These are phyloP conservation scores for Verticillium nubilum DNA, from an alignment of 2,329 filamentous ascomycete genomes.

Conservation along the genomic window DNA sequence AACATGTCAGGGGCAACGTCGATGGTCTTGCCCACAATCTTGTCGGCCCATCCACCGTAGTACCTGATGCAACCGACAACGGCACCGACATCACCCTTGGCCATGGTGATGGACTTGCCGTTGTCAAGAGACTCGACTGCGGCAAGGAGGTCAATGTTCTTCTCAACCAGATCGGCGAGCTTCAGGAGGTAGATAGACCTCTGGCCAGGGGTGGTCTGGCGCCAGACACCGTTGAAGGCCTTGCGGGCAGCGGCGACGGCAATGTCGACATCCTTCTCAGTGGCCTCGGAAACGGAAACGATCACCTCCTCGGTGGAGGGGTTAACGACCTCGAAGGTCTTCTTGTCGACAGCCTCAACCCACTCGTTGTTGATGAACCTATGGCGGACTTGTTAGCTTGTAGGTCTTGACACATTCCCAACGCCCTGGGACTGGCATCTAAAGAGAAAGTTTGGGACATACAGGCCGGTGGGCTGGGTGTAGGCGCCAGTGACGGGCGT, in stretches of 20 bases:
- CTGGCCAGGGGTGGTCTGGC: constrained; percentile 59
- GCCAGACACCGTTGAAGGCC: constrained; percentile 74
- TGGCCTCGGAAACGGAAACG: constrained; percentile 75
- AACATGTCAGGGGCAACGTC: constrained; percentile 74
- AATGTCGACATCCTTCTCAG: constrained; percentile 77
- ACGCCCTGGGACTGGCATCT: background rate
- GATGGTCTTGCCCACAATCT: constrained; percentile 82
- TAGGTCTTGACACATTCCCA: no score
- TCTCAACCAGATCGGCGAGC: constrained; percentile 75
- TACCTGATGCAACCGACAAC: constrained; percentile 65
- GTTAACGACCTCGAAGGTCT: constrained; percentile 91
- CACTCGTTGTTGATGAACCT: constrained; percentile 95
- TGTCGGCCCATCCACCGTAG: constrained; percentile 81
- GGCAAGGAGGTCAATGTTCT: constrained; percentile 70
- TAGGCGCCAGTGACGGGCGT: constrained; percentile 60
- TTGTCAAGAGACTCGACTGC: constrained; percentile 85
- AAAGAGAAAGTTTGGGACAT: constrained; percentile 20
- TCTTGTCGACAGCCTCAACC: constrained; percentile 75
- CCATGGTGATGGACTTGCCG: constrained; percentile 74
- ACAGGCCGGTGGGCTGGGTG: constrained; percentile 58
- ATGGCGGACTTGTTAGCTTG: constrained; percentile 15
- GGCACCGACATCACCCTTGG: constrained; percentile 67
- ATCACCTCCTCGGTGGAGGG: constrained; percentile 81
- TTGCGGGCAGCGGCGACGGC: constrained; percentile 82
- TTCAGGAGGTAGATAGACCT: constrained; percentile 67